Evolutionary conservation across 2,329 filamentous ascomycete species (phyloP).

Genomic region (Aureobasidium sp.): DNA sequence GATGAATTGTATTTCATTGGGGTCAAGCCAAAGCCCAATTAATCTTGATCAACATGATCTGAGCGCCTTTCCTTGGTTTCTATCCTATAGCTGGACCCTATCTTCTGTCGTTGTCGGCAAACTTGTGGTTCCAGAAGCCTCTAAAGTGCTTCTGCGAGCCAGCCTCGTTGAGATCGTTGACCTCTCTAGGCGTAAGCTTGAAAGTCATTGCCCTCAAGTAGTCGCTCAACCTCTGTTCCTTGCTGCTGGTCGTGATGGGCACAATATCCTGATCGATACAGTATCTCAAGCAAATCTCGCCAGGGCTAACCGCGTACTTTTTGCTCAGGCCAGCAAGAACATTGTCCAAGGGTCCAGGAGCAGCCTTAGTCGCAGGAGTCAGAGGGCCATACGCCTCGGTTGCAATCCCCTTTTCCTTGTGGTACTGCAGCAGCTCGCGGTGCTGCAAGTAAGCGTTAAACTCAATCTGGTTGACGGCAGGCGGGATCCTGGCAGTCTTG

Average conservation of each 20-base stretch:
- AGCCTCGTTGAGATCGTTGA: constrained; percentile 45
- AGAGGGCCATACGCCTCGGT: constrained; percentile 43
- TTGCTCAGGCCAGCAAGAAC: constrained; percentile 46
- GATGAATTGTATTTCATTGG: background rate
- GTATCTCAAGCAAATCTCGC: constrained; percentile 54
- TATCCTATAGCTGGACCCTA: constrained; percentile 13
- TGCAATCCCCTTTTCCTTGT: constrained; percentile 42
- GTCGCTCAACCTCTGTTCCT: constrained; percentile 53
- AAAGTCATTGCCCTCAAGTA: constrained; percentile 52
- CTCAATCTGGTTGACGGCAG: constrained; percentile 63
- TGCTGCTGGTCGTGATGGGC: constrained; percentile 53
- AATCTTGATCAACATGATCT: background rate
- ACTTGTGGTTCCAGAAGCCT: constrained; percentile 47
- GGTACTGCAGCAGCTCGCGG: constrained; percentile 48
- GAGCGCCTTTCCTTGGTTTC: background rate
- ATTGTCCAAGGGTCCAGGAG: constrained; percentile 49
- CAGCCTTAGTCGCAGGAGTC: constrained; percentile 47
- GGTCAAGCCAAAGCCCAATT: background rate
- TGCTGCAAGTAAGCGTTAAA: constrained; percentile 63
- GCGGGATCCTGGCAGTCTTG: constrained; percentile 47
- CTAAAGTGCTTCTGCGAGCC: constrained; percentile 46
- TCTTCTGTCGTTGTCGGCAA: constrained; percentile 37
- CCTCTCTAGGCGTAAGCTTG: constrained; percentile 52
- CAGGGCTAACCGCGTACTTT: constrained; percentile 54
- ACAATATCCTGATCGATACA: constrained; percentile 54